Percentiles rank a stretch among this genome's conserved stretches.
These are phyloP conservation scores for Fusarium annulatum DNA, from an alignment of 2,329 filamentous ascomycete species.

Conservation along the genomic window DNA sequence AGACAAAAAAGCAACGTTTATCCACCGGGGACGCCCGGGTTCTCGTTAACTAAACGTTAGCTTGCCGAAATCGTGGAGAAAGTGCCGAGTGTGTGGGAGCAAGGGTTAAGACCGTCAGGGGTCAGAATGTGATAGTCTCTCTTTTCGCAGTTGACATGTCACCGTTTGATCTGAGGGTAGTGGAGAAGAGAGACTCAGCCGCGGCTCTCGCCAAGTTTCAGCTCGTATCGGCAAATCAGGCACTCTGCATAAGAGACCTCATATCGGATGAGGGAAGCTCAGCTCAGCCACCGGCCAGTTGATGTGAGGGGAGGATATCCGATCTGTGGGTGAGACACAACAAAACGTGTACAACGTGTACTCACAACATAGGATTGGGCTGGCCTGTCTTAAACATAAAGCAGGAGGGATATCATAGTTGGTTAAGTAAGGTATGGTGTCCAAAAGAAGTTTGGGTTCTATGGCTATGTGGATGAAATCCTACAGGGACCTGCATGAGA, in stretches of 20 bases:
- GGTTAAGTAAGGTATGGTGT: not conserved
- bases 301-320: conserved; percentile 16
- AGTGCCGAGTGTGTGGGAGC: conserved; percentile 22
- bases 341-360: conserved; percentile 19
- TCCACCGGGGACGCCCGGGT: conserved; percentile 21
- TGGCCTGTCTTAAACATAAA: conserved; percentile 14
- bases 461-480: conserved; percentile 14
- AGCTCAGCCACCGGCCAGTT: conserved; percentile 17
- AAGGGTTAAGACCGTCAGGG: conserved; percentile 12
- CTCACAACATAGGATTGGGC: not conserved
- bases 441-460: not conserved
- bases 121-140: conserved; percentile 23
- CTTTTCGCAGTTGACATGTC: conserved; percentile 28
- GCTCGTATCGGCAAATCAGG: conserved; percentile 1
- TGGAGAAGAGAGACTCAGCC: conserved; percentile 10
- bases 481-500: conserved; percentile 9
- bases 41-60: conserved; percentile 3
- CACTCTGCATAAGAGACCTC: conserved; percentile 12
- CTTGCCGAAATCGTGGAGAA: conserved; percentile 25
- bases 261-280: not conserved
- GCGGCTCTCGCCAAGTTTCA: not conserved
- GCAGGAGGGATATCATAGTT: not conserved
- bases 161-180: not conserved
- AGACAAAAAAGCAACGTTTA: conserved; percentile 13
- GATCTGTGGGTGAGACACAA: conserved; percentile 15